A percentile compares a stretch with the other conserved stretches of the same genome.
phyloP scores from a whole-genome alignment of 768 basidiomycete genomes.

The Amanita pseudoporphyria region DNA sequence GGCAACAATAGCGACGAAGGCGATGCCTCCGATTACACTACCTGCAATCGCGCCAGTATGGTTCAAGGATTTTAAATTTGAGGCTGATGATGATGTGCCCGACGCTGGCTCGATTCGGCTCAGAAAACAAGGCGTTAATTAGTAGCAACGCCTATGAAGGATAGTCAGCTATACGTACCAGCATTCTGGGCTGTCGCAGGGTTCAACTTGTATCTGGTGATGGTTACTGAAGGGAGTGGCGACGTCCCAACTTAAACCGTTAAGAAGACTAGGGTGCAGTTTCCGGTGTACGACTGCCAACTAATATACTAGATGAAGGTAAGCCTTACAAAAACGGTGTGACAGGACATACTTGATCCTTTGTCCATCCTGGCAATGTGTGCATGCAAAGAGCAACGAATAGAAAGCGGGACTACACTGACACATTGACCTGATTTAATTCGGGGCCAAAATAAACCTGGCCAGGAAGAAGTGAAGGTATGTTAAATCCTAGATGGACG shows the following conservation, averaged over 20 bases:
- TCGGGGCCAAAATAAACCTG: slow-evolving; percentile 35
- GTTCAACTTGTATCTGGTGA: neutral
- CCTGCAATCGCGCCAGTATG: slow-evolving; percentile 55
- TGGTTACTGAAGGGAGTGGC: neutral
- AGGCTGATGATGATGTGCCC: neutral
- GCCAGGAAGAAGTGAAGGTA: slow-evolving; percentile 19
- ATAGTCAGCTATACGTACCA: neutral
- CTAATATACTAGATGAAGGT: slow-evolving; percentile 6
- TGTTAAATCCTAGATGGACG: neutral
- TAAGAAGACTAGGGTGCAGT: slow-evolving; percentile 25
- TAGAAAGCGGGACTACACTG: slow-evolving; percentile 51
- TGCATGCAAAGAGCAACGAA: slow-evolving; percentile 48
- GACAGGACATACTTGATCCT: slow-evolving; percentile 14
- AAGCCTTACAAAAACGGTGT: too few relatives aligned
- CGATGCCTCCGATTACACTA: slow-evolving; percentile 45
- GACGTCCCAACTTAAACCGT: slow-evolving; percentile 17
- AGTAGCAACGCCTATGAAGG: neutral
- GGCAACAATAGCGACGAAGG: slow-evolving; percentile 29
- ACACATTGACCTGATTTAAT: slow-evolving; percentile 29
- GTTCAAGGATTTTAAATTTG: slow-evolving; percentile 7
- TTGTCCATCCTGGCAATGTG: slow-evolving; percentile 41
- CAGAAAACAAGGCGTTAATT: neutral
- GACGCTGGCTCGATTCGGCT: neutral
- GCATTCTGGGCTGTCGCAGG: neutral
- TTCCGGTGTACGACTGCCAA: slow-evolving; percentile 28